Conservation (phyloP, 768 basidiomycete genomes). For the Tulasnella sp. region DNA sequence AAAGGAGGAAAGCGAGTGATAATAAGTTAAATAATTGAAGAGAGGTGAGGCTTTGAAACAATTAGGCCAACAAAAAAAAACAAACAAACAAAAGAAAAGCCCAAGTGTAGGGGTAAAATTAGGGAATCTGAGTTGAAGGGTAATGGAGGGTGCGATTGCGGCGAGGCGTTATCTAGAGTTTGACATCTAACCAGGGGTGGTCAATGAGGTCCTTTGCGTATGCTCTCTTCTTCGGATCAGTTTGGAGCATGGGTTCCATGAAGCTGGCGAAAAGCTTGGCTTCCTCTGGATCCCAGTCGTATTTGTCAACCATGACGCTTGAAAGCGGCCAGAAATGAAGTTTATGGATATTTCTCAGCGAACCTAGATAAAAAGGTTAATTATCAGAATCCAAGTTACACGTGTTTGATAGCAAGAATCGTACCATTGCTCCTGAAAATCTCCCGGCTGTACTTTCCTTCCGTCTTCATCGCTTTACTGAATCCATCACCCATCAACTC, state of each 20-base stretch:
- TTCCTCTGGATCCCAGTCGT: slow-evolving; percentile 50
- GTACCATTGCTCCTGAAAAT: slow-evolving; percentile 45
- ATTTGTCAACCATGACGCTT: slow-evolving; percentile 83
- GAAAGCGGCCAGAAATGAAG: slow-evolving; percentile 71
- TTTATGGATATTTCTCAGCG: slow-evolving; percentile 56
- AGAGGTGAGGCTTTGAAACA: no score
- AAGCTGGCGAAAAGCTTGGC: slow-evolving; percentile 49
- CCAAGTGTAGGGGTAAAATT: no score
- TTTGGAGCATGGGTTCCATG: slow-evolving; percentile 59
- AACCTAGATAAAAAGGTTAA: slow-evolving; percentile 30
- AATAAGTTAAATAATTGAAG: no score
- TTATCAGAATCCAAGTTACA: background rate
- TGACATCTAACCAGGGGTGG: slow-evolving; percentile 53
- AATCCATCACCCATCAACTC: slow-evolving; percentile 72
- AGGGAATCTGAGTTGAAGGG: background rate
- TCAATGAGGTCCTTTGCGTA: slow-evolving; percentile 60
- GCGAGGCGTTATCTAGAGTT: no score
- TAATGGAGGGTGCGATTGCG: background rate
- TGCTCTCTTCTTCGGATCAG: slow-evolving; percentile 55
- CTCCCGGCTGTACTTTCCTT: slow-evolving; percentile 73
- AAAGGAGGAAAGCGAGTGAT: no score
- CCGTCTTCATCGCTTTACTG: slow-evolving; percentile 57
- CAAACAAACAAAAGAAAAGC: no score
- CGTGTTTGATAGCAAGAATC: slow-evolving; percentile 7
- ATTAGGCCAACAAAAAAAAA: no score